Evolutionary conservation across 2,329 filamentous ascomycete genomes (phyloP).

Genomic region (Diplodia mutila): DNA sequence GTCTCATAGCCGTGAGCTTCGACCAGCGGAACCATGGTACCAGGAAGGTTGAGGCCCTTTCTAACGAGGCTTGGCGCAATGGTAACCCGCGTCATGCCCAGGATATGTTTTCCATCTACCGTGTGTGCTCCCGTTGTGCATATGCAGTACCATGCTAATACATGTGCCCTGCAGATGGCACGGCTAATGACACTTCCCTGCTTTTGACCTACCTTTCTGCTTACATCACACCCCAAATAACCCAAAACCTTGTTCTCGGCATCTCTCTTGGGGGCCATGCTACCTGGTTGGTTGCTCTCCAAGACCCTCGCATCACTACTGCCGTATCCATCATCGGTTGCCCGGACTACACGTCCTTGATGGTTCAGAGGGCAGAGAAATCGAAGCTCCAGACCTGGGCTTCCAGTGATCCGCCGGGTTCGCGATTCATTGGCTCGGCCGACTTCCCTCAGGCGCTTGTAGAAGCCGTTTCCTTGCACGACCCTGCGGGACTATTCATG

Average conservation of each 20-base stretch:
- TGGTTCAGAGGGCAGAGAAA: slow-evolving; percentile 75
- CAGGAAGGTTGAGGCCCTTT: slow-evolving; percentile 65
- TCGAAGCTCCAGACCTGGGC: slow-evolving; percentile 68
- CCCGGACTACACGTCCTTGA: slow-evolving; percentile 81
- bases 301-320: slow-evolving; percentile 76
- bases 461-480: slow-evolving; percentile 64
- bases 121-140: slow-evolving; percentile 46
- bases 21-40: slow-evolving; percentile 93
- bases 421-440: slow-evolving; percentile 71
- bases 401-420: slow-evolving; percentile 57
- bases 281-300: slow-evolving; percentile 80
- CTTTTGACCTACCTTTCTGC: slow-evolving; percentile 78
- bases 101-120: slow-evolving; percentile 85
- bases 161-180: slow-evolving; percentile 56
- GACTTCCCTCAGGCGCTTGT: slow-evolving; percentile 77
- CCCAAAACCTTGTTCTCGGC: slow-evolving; percentile 74
- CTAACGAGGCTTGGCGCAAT: slow-evolving; percentile 77
- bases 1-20: slow-evolving; percentile 80
- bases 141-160: slow-evolving; percentile 25
- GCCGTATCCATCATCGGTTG: slow-evolving; percentile 84
- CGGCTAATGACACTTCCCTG: slow-evolving; percentile 72
- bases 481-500: slow-evolving; percentile 77
- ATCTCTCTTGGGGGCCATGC: slow-evolving; percentile 87
- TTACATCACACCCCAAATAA: slow-evolving; percentile 68
- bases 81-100: slow-evolving; percentile 83